Evolutionary conservation across 805 yeast genomes (phyloP).

Genomic region (Metschnikowia matae): DNA sequence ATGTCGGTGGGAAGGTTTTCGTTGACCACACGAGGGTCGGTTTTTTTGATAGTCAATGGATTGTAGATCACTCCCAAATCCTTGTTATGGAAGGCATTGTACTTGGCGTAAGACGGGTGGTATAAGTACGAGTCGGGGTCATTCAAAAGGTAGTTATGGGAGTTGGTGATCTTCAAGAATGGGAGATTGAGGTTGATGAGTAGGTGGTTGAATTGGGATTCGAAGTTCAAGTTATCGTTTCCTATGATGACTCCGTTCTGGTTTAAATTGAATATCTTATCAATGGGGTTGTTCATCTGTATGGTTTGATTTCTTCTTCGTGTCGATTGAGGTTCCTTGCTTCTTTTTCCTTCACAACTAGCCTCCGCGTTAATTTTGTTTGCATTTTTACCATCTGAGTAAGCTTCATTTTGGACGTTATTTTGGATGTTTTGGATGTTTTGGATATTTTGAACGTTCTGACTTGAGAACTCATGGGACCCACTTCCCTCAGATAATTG

Average conservation of each 20-base stretch:
- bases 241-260: constrained; percentile 42
- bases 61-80: constrained; percentile 39
- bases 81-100: constrained; percentile 33
- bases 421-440: constrained; percentile 18
- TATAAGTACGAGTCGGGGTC: constrained; percentile 42
- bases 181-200: constrained; percentile 42
- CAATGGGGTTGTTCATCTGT: constrained; percentile 41
- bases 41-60: constrained; percentile 30
- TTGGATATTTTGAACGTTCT: constrained; percentile 18
- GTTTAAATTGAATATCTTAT: constrained; percentile 42
- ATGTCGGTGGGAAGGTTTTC: constrained; percentile 35
- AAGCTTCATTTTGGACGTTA: constrained; percentile 19
- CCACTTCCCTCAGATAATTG: constrained; percentile 11
- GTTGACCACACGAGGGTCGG: constrained; percentile 4
- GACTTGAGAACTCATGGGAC: constrained; percentile 23
- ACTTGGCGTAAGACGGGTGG: constrained; percentile 36
- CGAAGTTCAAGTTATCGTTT: constrained; percentile 42
- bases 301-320: constrained; percentile 9
- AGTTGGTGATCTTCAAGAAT: constrained; percentile 40
- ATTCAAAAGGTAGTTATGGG: constrained; percentile 38
- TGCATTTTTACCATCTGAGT: not conserved
- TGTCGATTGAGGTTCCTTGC: constrained; percentile 8
- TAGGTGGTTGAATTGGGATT: constrained; percentile 42
- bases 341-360: not conserved
- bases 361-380: not conserved